Evolutionary conservation across 352 stramenopile species (phyloP), one percentile per base, ranked within the genome.

Genomic region (Phytophthora ramorum): DNA sequence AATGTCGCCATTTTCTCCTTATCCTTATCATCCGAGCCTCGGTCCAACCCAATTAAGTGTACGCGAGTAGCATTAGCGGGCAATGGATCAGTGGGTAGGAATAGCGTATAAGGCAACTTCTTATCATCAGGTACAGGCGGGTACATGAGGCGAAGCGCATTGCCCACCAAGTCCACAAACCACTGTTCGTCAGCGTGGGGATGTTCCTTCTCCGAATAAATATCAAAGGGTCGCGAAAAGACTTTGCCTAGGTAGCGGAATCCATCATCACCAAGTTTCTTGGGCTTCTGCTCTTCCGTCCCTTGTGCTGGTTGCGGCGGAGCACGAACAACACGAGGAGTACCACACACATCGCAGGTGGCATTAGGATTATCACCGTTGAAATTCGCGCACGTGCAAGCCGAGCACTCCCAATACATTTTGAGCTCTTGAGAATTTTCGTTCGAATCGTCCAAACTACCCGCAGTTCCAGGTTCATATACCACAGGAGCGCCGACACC

Each of bases 1-100:
- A 99, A 93, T 0, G 96, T 99, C 20, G 77, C 62, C 32, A 95
- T 79, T 44, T 89, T 90, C 28, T 95, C 83, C 16, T 80, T 84
- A 28, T 92, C 83, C 55, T 91, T 91, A 35, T 93, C 86, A 60
- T 90, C 87, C 17, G 75, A 80, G 3, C 86, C 83, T 59, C 85
- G 64, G 30, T 95, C 85, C 9, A 91, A 71, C 0, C 83, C 89
- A 26, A 96, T 69, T 14, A 95, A 57, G 19, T 69, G 71, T 7
- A 95, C 83, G 2, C 70, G 57, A 24, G 52, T 76, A n/a, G 84
- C 76, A 48, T 71, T 71, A n/a, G 70, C 63, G 32, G 66, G 50
- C 9, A 93, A 49, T 2, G 82, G 68, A n/a, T 90, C 59, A 37
- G 65, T 71, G 0, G 87, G 82, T 19, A 96, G 58, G 66, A 93